phyloP scores from a whole-genome alignment of 805 yeast species.

The Metschnikowia gelsemii region DNA sequence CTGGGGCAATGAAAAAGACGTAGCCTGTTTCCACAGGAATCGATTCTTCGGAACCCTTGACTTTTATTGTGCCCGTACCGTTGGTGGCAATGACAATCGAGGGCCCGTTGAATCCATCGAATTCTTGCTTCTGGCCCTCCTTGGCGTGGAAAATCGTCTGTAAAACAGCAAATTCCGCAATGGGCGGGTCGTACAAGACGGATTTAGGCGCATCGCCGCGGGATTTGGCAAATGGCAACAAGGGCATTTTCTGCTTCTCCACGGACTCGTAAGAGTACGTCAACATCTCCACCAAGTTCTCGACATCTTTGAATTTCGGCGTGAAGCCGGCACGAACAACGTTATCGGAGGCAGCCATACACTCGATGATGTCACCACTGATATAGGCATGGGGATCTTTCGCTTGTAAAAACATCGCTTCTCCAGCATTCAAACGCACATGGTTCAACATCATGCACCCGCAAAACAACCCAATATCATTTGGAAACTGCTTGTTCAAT shows the following conservation, averaged over 20 bases:
- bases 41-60: constrained; percentile 39
- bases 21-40: constrained; percentile 63
- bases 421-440: constrained; percentile 78
- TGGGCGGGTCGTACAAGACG: constrained; percentile 88
- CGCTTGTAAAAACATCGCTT: constrained; percentile 95
- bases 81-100: constrained; percentile 80
- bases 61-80: constrained; percentile 63
- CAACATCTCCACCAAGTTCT: constrained; percentile 83
- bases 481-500: constrained; percentile 84
- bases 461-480: constrained; percentile 93
- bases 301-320: constrained; percentile 97
- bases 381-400: constrained; percentile 98
- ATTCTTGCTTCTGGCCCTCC: constrained; percentile 50
- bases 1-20: constrained; percentile 84
- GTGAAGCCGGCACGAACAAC: constrained; percentile 99
- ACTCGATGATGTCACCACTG: constrained; percentile 95
- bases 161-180: constrained; percentile 92
- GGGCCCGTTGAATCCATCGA: constrained; percentile 76
- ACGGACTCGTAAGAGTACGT: constrained; percentile 88
- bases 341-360: constrained; percentile 99
- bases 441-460: constrained; percentile 93
- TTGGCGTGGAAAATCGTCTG: constrained; percentile 61
- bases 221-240: constrained; percentile 55
- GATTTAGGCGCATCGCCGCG: constrained; percentile 61
- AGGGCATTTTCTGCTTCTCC: constrained; percentile 87